Evolutionary conservation across 2,329 filamentous ascomycete species (phyloP).

Genomic region (Pezicula radicicola): DNA sequence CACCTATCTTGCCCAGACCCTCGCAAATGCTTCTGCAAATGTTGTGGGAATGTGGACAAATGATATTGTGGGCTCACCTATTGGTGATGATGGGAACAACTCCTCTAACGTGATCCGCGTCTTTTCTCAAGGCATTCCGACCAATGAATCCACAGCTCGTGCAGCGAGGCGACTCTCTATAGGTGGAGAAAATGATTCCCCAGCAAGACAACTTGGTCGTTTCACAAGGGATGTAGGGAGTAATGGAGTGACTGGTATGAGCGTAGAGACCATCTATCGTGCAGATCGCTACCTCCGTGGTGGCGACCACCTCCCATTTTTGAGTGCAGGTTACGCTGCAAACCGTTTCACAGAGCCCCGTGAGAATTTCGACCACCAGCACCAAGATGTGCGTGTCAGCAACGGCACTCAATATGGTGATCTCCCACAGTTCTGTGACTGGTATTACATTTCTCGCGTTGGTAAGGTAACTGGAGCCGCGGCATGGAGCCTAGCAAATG

Average conservation of each 20-base stretch:
- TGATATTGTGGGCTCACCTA: conserved; percentile 53
- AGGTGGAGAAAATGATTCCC: conserved; percentile 52
- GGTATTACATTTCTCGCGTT: conserved; percentile 49
- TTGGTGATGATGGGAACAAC: conserved; percentile 39
- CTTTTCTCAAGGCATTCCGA: conserved; percentile 42
- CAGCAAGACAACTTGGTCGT: conserved; percentile 50
- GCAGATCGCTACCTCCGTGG: conserved; percentile 53
- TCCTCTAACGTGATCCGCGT: conserved; percentile 51
- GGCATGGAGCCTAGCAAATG: conserved; percentile 50
- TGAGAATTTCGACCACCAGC: conserved; percentile 55
- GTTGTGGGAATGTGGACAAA: conserved; percentile 56
- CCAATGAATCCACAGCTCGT: conserved; percentile 36
- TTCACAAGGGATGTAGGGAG: conserved; percentile 53
- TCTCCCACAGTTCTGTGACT: conserved; percentile 54
- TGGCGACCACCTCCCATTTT: conserved; percentile 54
- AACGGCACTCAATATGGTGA: conserved; percentile 53
- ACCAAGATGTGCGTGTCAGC: conserved; percentile 48
- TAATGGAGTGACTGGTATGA: conserved; percentile 49
- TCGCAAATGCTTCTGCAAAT: conserved; percentile 47
- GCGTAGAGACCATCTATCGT: conserved; percentile 52
- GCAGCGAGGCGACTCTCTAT: conserved; percentile 38
- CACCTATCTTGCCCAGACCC: conserved; percentile 47
- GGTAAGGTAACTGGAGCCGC: conserved; percentile 52
- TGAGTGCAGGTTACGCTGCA: conserved; percentile 48
- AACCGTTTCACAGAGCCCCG: conserved; percentile 55